Evolutionary conservation across 1,284 basidiomycete species (phyloP).

Genomic region (Heterobasidion occidentale): DNA sequence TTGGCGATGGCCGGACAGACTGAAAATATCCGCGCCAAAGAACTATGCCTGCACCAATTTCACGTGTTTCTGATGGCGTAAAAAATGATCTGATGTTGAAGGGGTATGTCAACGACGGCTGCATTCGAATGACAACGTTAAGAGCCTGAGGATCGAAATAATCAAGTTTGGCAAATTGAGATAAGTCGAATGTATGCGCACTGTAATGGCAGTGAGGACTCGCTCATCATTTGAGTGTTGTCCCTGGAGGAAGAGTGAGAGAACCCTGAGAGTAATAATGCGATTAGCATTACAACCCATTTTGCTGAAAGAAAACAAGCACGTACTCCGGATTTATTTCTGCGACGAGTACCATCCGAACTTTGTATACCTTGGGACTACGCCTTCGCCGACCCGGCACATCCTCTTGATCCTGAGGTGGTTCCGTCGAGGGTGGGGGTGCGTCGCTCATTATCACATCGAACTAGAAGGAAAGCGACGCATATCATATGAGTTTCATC

Average conservation of each 20-base stretch:
- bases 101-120: conserved; percentile 60
- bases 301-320: conserved; percentile 61
- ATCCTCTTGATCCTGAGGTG: background rate
- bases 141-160: conserved; percentile 59
- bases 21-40: conserved; percentile 75
- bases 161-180: conserved; percentile 68
- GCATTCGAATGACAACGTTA: conserved; percentile 44
- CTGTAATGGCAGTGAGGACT: conserved; percentile 68
- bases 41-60: conserved; percentile 59
- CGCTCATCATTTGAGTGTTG: conserved; percentile 61
- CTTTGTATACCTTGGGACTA: conserved; percentile 65
- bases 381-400: conserved; percentile 39
- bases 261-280: conserved; percentile 57
- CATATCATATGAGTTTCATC: background rate
- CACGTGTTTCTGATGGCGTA: conserved; percentile 51
- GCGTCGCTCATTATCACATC: background rate
- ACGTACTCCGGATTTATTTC: conserved; percentile 68
- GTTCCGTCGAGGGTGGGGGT: background rate
- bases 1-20: conserved; percentile 62
- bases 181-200: conserved; percentile 62
- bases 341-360: conserved; percentile 58
- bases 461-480: background rate
- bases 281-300: conserved; percentile 54
- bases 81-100: conserved; percentile 76
- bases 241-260: conserved; percentile 57